Evolutionary conservation across 805 yeast genomes (phyloP).

Genomic region (Metschnikowia anglica): DNA sequence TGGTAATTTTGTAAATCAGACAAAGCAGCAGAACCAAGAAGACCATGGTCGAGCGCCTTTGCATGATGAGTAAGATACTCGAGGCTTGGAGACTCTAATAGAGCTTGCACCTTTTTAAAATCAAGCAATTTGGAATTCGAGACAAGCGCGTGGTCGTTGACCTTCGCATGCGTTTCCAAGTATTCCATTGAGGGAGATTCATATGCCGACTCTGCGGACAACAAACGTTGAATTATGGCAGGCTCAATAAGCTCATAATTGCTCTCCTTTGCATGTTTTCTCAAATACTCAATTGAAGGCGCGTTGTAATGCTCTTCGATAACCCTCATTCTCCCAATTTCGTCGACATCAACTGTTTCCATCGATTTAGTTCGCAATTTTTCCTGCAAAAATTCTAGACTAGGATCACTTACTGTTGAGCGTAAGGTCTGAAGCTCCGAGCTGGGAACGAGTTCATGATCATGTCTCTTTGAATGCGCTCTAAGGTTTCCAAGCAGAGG

Average conservation of each 20-base stretch:
- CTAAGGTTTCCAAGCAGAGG: conserved; percentile 17
- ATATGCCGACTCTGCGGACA: conserved; percentile 1
- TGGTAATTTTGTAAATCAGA: conserved; percentile 3
- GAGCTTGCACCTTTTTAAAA: conserved; percentile 2
- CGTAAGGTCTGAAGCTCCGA: conserved; percentile 10
- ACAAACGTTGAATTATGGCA: conserved; percentile 10
- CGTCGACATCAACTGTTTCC: conserved; percentile 7
- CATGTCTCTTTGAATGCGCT: conserved; percentile 7
- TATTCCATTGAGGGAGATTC: conserved; percentile 15
- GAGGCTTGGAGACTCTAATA: conserved; percentile 7
- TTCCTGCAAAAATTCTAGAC: conserved; percentile 15
- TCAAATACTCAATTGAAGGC: conserved; percentile 12
- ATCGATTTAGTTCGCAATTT: conserved; percentile 9
- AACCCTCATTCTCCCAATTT: neutral
- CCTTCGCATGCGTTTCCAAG: conserved; percentile 12
- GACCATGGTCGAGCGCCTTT: neutral
- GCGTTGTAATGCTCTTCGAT: neutral
- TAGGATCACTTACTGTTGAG: conserved; percentile 9
- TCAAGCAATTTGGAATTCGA: neutral
- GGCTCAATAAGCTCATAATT: conserved; percentile 2
- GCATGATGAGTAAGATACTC: conserved; percentile 14
- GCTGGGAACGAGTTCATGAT: conserved; percentile 6
- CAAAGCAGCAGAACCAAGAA: conserved; percentile 1
- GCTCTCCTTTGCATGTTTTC: neutral
- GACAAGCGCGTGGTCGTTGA: conserved; percentile 1